Evolutionary conservation across 345 rosid species (phyloP), one percentile per base, ranked within the genome.

Genomic region (Odontarrhena argentea): DNA sequence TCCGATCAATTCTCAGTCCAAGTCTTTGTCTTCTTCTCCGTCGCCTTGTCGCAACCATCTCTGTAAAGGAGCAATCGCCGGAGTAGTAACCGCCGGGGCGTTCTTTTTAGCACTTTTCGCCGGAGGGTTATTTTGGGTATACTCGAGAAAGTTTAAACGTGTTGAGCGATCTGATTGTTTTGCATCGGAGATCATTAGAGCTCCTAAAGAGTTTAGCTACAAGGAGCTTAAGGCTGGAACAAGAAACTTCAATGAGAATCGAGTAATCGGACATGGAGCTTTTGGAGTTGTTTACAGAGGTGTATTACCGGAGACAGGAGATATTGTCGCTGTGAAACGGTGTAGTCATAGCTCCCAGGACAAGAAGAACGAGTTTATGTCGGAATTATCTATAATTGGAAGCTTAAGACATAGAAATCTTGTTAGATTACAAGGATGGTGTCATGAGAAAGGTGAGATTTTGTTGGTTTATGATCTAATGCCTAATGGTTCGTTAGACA

Each of bases 251-350:
- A 83, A 80, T 69, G 83, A 81, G 25, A 85, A 80, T 55, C 76
- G 88, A 66, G 64, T 88, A 47, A 88, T 94, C 43, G 99, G 99
- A 6, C 84, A 84, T 9, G 99, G 99, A 0, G 99, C 97, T 1
- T 88, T 91, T 41, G 99, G 99, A 44, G 81, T 91, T 0, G 99
- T 94, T 0, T 94, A 91, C 59, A 94, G 88, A 73, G 99, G 99
- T 1, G 76, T 91, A 12, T 59, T 94, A 52, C 80, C 71, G 3
- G 87, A 84, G n/a, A 84, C 75, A 0, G 96, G 96, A 22, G 96
- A 88, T 76, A 73, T 86, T 59, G 81, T 91, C 6, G 99, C 99
- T 0, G 96, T 94, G 9, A 94, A 94, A 73, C 70, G 93, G 48
- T 94, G 97, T n/a, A 87, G 88, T 40, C 96, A 91, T 64, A 81